Evolutionary conservation across 23 red algal genomes (phyloP).

Genomic region (Agarophyton chilense): DNA sequence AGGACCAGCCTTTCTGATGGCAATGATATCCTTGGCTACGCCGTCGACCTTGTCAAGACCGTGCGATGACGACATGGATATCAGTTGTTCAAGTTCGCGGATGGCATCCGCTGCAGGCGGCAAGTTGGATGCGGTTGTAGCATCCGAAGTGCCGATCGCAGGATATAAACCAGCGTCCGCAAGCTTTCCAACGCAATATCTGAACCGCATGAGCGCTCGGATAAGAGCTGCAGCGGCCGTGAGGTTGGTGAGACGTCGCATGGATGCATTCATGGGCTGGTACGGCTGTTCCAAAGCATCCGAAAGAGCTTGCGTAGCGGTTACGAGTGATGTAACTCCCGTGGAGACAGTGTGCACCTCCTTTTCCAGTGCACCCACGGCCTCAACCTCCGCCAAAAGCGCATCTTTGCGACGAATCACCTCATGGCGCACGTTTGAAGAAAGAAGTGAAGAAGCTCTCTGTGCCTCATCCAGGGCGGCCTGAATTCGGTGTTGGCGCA

Average conservation of each 20-base stretch:
- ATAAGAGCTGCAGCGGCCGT: conserved; percentile 57
- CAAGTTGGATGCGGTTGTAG: conserved; percentile 30
- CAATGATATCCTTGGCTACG: conserved; percentile 60
- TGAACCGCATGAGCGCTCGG: conserved; percentile 51
- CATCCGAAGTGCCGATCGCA: conserved; percentile 1
- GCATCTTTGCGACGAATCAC: conserved; percentile 83
- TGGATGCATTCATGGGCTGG: conserved; percentile 50
- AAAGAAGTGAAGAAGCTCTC: conserved; percentile 61
- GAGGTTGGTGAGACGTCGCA: conserved; percentile 53
- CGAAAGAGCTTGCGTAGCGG: conserved; percentile 45
- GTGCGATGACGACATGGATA: background rate
- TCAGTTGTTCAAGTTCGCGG: conserved; percentile 69
- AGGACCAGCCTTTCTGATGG: conserved; percentile 58
- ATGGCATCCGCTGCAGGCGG: conserved; percentile 59
- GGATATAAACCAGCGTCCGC: conserved; percentile 66
- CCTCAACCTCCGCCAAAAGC: conserved; percentile 77
- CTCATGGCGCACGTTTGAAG: conserved; percentile 71
- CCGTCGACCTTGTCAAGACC: conserved; percentile 66
- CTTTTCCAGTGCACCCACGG: conserved; percentile 69
- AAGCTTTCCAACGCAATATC: conserved; percentile 39
- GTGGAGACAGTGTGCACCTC: conserved; percentile 68
- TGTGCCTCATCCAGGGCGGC: conserved; percentile 66
- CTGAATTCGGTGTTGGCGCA: conserved; percentile 46
- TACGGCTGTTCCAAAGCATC: conserved; percentile 61
- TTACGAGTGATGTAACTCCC: conserved; percentile 58